phyloP scores from a whole-genome alignment of 2,329 filamentous ascomycete genomes.

The Hawksworthiomyces lignivorus region DNA sequence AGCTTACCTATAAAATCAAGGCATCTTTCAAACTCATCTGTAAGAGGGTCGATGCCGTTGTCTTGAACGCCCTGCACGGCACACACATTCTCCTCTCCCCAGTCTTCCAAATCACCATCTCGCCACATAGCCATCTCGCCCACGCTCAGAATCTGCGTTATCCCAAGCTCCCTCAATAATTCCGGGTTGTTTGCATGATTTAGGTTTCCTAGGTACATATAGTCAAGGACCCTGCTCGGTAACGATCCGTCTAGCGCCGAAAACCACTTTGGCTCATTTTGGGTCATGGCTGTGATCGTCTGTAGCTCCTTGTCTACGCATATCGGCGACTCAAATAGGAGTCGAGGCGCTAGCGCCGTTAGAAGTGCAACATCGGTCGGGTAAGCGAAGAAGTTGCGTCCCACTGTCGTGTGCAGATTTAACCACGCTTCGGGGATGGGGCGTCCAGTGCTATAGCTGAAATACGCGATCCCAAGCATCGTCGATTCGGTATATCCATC shows the following conservation, averaged over 20 bases:
- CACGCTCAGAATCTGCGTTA: constrained; percentile 81
- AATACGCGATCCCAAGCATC: constrained; percentile 82
- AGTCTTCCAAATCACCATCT: constrained; percentile 59
- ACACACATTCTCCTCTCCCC: constrained; percentile 73
- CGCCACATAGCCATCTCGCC: constrained; percentile 83
- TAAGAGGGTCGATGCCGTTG: constrained; percentile 91
- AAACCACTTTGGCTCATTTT: constrained; percentile 70
- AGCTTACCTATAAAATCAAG: constrained; percentile 83
- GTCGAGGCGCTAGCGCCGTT: constrained; percentile 64
- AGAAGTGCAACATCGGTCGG: constrained; percentile 80
- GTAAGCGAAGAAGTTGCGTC: constrained; percentile 94
- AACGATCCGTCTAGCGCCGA: constrained; percentile 79
- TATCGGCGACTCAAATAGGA: constrained; percentile 64
- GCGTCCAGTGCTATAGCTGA: constrained; percentile 80
- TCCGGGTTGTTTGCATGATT: constrained; percentile 91
- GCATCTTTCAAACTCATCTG: constrained; percentile 75
- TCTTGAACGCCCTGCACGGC: constrained; percentile 84
- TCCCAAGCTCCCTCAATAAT: constrained; percentile 70
- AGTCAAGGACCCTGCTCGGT: constrained; percentile 79
- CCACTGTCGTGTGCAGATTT: constrained; percentile 67
- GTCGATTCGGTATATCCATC: constrained; percentile 96
- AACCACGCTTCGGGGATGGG: constrained; percentile 84
- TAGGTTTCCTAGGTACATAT: constrained; percentile 94
- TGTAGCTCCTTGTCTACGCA: constrained; percentile 39
- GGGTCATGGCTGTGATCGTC: constrained; percentile 45